Evolutionary conservation across 441 rosid species (phyloP).

Genomic region (Croton laevigatus): DNA sequence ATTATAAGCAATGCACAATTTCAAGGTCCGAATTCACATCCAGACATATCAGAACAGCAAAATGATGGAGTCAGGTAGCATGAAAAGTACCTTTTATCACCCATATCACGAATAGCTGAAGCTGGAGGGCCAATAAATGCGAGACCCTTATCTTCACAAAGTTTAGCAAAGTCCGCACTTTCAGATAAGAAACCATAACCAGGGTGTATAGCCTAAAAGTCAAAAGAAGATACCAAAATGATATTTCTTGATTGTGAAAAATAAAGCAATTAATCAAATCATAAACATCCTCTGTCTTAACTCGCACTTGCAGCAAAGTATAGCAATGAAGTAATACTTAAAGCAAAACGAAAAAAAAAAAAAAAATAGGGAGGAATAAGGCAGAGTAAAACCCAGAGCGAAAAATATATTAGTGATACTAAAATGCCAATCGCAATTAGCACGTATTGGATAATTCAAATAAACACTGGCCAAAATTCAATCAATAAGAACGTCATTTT

Average conservation of each 20-base stretch:
- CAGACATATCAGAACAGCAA: background rate
- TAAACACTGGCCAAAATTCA: background rate
- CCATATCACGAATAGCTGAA: conserved; percentile 91
- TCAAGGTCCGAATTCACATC: background rate
- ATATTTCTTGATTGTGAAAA: conserved; percentile 7
- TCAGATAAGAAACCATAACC: conserved; percentile 93
- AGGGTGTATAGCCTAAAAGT: conserved; percentile 81
- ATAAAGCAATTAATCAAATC: conserved; percentile 1
- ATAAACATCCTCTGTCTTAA: background rate
- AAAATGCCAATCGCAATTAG: background rate
- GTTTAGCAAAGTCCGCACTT: conserved; percentile 77
- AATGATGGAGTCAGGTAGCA: background rate
- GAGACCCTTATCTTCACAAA: conserved; percentile 78
- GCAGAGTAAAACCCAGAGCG: background rate
- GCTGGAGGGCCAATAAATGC: conserved; percentile 92
- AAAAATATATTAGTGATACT: background rate
- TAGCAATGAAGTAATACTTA: background rate
- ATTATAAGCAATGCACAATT: background rate
- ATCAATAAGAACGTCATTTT: background rate
- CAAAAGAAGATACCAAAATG: conserved; percentile 29
- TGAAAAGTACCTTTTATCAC: conserved; percentile 66
- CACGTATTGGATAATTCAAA: background rate
- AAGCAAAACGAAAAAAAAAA: background rate
- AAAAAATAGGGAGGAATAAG: background rate
- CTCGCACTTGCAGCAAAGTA: background rate